Conservation (phyloP, 192 early-diverging fungal species). For the Endogone sp. region DNA sequence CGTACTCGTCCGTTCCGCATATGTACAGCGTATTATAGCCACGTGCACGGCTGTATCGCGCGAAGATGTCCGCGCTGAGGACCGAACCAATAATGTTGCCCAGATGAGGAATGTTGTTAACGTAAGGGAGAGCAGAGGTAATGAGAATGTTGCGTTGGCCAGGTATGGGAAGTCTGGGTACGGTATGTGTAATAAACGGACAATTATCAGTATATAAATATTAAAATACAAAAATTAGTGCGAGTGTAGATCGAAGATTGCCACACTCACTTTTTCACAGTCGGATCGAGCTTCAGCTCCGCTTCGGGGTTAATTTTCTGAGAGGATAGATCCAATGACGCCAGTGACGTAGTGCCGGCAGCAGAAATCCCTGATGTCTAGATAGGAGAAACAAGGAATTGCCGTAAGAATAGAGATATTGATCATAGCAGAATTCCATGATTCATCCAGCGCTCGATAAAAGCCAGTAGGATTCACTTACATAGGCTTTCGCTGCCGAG, state of each 20-base stretch:
- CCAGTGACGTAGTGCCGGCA: not conserved
- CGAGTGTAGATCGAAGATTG: not conserved
- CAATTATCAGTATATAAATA: not conserved
- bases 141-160: constrained; percentile 88
- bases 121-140: constrained; percentile 95
- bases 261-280: not conserved
- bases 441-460: no score
- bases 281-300: not conserved
- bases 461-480: no score
- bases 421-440: no score
- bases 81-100: constrained; percentile 99
- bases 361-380: not conserved
- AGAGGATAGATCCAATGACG: constrained; percentile 9
- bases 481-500: not conserved
- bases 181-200: not conserved
- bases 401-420: no score
- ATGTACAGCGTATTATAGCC: constrained; percentile 89
- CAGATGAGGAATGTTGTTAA: constrained; percentile 98
- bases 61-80: constrained; percentile 95
- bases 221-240: not conserved
- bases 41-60: constrained; percentile 86
- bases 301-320: constrained; percentile 18
- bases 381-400: not conserved
- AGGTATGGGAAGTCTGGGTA: constrained; percentile 47
- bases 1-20: constrained; percentile 99